Evolutionary conservation across 2,329 filamentous ascomycete genomes (phyloP).

Genomic region (Xylariaceae sp.): DNA sequence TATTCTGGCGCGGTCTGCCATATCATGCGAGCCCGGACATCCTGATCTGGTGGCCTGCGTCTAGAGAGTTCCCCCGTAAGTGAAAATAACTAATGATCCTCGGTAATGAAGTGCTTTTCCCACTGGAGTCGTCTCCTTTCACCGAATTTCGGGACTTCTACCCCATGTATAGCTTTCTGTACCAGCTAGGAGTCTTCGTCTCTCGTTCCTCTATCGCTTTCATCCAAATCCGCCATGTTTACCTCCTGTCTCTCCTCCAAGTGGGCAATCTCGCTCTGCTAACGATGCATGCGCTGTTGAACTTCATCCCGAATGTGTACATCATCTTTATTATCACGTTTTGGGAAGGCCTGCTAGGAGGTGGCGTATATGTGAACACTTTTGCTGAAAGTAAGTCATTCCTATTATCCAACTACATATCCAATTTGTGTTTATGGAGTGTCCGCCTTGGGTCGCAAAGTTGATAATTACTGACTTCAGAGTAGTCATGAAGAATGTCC

Average conservation of each 20-base stretch:
- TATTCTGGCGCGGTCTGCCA: neutral
- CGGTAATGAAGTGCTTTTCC: slow-evolving; percentile 60
- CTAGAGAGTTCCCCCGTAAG: neutral
- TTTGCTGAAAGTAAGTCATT: slow-evolving; percentile 65
- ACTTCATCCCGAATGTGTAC: slow-evolving; percentile 81
- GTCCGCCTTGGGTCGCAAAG: neutral
- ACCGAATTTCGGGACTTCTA: slow-evolving; percentile 81
- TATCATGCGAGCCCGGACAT: neutral
- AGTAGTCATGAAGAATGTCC: slow-evolving; percentile 68
- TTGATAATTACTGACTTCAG: neutral
- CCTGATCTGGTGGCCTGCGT: neutral
- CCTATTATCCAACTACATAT: neutral
- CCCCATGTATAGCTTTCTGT: slow-evolving; percentile 88
- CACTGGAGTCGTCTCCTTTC: slow-evolving; percentile 71
- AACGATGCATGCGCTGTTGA: slow-evolving; percentile 67
- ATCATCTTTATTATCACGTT: slow-evolving; percentile 81
- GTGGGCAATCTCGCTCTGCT: slow-evolving; percentile 70
- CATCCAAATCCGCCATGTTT: slow-evolving; percentile 72
- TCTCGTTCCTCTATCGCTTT: slow-evolving; percentile 89
- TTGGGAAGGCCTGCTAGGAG: slow-evolving; percentile 90
- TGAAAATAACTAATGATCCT: slow-evolving; percentile 1
- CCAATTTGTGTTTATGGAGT: too few species aligned
- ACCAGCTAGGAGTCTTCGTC: slow-evolving; percentile 92
- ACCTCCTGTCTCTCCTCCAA: slow-evolving; percentile 77
- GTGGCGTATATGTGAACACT: slow-evolving; percentile 90